Evolutionary conservation across 805 yeast species (phyloP).

Genomic region (Peterozyma toletana): DNA sequence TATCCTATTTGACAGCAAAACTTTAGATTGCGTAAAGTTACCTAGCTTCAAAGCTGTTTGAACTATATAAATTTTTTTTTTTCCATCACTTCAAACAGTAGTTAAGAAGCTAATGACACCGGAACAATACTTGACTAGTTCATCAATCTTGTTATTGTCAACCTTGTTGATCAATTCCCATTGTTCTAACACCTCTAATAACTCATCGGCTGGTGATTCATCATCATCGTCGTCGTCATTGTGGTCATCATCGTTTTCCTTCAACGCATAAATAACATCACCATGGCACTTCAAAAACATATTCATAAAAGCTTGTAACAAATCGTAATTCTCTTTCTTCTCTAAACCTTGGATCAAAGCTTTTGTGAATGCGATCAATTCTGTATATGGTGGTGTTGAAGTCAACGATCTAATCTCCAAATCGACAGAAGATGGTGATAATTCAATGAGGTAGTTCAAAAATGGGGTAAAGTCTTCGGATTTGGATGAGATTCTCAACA

Average conservation of each 20-base stretch:
- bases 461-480: slow-evolving; percentile 38
- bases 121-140: slow-evolving; percentile 68
- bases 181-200: slow-evolving; percentile 36
- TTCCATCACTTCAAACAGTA: slow-evolving; percentile 21
- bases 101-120: slow-evolving; percentile 65
- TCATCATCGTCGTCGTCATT: slow-evolving; percentile 15
- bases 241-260: slow-evolving; percentile 6
- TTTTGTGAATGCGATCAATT: slow-evolving; percentile 56
- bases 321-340: slow-evolving; percentile 58
- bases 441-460: slow-evolving; percentile 42
- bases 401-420: slow-evolving; percentile 80
- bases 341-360: slow-evolving; percentile 58
- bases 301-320: slow-evolving; percentile 74
- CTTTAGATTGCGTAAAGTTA: no score
- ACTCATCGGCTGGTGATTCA: slow-evolving; percentile 21
- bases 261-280: slow-evolving; percentile 48
- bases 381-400: slow-evolving; percentile 57
- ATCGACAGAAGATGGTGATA: slow-evolving; percentile 77
- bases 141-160: slow-evolving; percentile 49
- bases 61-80: no score
- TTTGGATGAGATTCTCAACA: slow-evolving; percentile 41
- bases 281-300: slow-evolving; percentile 75
- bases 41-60: no score
- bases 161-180: slow-evolving; percentile 39
- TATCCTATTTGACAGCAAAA: no score